Conservation (phyloP, 148 eudicot species). For the Rhododendron ovatum region DNA sequence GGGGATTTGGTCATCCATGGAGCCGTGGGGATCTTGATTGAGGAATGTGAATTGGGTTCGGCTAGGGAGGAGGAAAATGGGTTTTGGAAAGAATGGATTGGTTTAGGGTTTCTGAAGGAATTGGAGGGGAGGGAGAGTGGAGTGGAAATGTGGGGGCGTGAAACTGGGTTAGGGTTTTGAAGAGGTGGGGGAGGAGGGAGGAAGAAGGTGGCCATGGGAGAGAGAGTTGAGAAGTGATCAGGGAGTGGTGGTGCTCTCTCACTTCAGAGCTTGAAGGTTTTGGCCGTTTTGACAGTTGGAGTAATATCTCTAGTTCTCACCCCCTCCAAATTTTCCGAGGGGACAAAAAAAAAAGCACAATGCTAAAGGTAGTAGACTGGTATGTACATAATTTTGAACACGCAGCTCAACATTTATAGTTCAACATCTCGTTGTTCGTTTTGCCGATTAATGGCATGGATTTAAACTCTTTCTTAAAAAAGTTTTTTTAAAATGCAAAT, state of each 20-base stretch:
- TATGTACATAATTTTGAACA: too few relatives aligned
- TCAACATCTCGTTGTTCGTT: too few relatives aligned
- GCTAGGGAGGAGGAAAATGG: not conserved
- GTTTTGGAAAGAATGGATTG: not conserved
- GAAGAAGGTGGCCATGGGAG: slow-evolving; percentile 2
- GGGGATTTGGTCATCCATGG: not conserved
- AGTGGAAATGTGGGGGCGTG: not conserved
- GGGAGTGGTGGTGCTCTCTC: not conserved
- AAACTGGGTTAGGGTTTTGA: not conserved
- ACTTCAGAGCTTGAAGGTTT: not conserved
- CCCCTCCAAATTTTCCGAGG: too few relatives aligned
- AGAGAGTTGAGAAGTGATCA: not conserved
- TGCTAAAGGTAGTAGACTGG: too few relatives aligned
- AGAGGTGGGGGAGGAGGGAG: not conserved
- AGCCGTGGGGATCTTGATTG: not conserved
- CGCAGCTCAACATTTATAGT: too few relatives aligned
- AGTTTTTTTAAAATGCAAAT: too few relatives aligned
- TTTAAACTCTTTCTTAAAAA: too few relatives aligned
- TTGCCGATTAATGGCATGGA: too few relatives aligned
- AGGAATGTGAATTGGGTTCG: not conserved
- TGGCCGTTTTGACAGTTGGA: not conserved
- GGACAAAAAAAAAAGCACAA: too few relatives aligned
- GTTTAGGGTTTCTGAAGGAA: slow-evolving; percentile 8
- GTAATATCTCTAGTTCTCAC: not conserved
- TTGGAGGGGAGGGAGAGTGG: not conserved